These are phyloP conservation scores for Paramecium pentaurelia DNA, from an alignment of 73 alveolate species.

Conservation along the genomic window DNA sequence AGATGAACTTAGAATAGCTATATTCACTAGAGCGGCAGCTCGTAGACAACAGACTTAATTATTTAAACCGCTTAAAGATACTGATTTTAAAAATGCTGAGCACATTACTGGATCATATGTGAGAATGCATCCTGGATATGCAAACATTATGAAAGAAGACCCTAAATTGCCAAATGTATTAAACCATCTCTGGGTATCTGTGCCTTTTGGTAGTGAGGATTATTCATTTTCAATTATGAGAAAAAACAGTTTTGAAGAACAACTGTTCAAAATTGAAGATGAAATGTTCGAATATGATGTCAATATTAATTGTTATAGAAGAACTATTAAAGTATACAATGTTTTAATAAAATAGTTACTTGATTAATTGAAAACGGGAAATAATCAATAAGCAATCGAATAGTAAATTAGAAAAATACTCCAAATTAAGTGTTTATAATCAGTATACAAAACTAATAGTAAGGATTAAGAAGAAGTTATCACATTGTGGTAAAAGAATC, in stretches of 20 bases:
- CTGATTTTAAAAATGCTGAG: constrained; percentile 45
- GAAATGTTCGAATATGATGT: constrained; percentile 63
- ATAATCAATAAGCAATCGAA: background rate
- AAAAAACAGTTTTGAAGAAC: constrained; percentile 59
- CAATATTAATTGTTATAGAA: constrained; percentile 35
- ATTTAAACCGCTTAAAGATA: constrained; percentile 41
- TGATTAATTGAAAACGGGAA: background rate
- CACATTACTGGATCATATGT: constrained; percentile 44
- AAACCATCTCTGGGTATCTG: constrained; percentile 39
- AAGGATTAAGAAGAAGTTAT: constrained; percentile 45
- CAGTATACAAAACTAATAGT: constrained; percentile 11
- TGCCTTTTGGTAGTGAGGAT: constrained; percentile 62
- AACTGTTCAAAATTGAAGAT: constrained; percentile 60
- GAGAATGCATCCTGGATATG: constrained; percentile 52
- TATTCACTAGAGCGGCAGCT: constrained; percentile 27
- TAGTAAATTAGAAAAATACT: background rate
- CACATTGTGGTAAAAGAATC: constrained; percentile 37
- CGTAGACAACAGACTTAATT: constrained; percentile 2
- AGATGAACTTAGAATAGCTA: background rate
- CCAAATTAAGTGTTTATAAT: background rate
- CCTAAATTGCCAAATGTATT: background rate
- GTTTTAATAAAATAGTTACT: background rate
- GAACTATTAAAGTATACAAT: background rate
- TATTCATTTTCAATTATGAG: constrained; percentile 58
- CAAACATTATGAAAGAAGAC: background rate